Evolutionary conservation across 148 eudicot species (phyloP).

Genomic region (Rhododendron mucronatum): DNA sequence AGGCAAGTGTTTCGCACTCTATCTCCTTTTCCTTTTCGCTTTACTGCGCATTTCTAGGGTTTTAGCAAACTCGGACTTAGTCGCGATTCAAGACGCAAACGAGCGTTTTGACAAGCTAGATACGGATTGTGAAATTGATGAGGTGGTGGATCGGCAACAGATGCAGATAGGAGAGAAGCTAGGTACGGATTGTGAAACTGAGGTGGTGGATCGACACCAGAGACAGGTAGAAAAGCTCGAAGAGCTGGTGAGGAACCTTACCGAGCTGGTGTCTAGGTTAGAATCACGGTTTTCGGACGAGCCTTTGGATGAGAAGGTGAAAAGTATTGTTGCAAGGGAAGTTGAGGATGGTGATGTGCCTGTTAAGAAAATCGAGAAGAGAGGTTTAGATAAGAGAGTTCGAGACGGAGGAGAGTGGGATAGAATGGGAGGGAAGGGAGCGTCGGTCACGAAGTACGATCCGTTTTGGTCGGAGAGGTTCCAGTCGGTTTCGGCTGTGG

Average conservation of each 20-base stretch:
- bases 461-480: conserved; percentile 89
- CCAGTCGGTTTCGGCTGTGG: conserved; percentile 77
- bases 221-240: conserved; percentile 71
- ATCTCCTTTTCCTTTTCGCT: conserved; percentile 23
- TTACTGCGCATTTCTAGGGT: conserved; percentile 17
- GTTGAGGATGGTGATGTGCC: not conserved
- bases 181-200: conserved; percentile 6
- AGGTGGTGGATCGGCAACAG: conserved; percentile 47
- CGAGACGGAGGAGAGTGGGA: conserved; percentile 18
- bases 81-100: conserved; percentile 10
- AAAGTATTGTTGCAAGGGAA: not conserved
- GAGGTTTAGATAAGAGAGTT: conserved; percentile 9
- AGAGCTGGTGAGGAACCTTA: conserved; percentile 56
- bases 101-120: not conserved
- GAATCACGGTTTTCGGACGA: conserved; percentile 42
- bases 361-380: conserved; percentile 12
- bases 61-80: conserved; percentile 25
- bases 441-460: conserved; percentile 58
- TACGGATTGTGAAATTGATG: conserved; percentile 46
- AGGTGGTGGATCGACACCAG: conserved; percentile 33
- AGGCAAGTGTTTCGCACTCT: conserved; percentile 50
- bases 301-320: conserved; percentile 10
- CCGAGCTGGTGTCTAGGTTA: conserved; percentile 59
- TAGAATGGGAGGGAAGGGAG: conserved; percentile 11
- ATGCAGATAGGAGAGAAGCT: conserved; percentile 63